Percentiles rank a stretch among this genome's conserved stretches.
phyloP scores from a whole-genome alignment of 345 rosid species.

The Rhodamnia argentea region DNA sequence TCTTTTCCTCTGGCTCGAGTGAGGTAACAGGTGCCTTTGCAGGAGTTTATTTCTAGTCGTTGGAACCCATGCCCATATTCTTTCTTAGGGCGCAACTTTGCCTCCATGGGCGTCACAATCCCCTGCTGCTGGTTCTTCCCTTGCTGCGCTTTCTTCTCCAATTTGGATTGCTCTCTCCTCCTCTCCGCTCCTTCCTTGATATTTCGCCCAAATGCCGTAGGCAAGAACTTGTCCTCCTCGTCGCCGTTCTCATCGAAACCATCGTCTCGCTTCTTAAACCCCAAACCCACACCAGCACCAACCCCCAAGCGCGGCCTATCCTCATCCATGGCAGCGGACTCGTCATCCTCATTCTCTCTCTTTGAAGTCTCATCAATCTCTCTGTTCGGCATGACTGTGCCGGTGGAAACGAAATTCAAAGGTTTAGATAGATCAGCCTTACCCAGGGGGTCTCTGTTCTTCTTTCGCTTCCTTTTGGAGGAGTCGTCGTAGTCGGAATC shows the following conservation, averaged over 20 bases:
- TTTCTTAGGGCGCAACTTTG: conserved; percentile 82
- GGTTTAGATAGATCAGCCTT: conserved; percentile 59
- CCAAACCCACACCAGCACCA: conserved; percentile 32
- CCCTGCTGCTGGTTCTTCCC: conserved; percentile 62
- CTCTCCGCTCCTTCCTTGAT: conserved; percentile 63
- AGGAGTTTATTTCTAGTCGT: conserved; percentile 59
- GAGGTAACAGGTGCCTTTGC: conserved; percentile 32
- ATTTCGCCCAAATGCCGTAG: conserved; percentile 57
- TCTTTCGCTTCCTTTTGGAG: conserved; percentile 39
- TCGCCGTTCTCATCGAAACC: conserved; percentile 15
- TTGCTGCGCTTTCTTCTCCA: conserved; percentile 44
- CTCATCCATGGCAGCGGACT: conserved; percentile 4
- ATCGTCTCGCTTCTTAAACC: conserved; percentile 8
- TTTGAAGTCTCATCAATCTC: conserved; percentile 50
- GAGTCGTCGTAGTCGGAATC: conserved; percentile 43
- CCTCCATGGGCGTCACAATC: conserved; percentile 75
- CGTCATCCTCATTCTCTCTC: conserved; percentile 19
- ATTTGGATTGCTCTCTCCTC: conserved; percentile 41
- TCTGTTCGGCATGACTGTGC: conserved; percentile 53
- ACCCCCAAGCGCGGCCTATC: conserved; percentile 49
- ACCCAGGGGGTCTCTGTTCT: conserved; percentile 37
- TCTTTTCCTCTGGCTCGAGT: conserved; percentile 53
- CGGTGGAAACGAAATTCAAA: conserved; percentile 61
- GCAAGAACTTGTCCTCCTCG: conserved; percentile 36
- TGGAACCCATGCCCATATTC: conserved; percentile 90